These are phyloP conservation scores for Nakaseomyces kungkrabaensis DNA, from an alignment of 1,139 yeast species.

Conservation along the genomic window DNA sequence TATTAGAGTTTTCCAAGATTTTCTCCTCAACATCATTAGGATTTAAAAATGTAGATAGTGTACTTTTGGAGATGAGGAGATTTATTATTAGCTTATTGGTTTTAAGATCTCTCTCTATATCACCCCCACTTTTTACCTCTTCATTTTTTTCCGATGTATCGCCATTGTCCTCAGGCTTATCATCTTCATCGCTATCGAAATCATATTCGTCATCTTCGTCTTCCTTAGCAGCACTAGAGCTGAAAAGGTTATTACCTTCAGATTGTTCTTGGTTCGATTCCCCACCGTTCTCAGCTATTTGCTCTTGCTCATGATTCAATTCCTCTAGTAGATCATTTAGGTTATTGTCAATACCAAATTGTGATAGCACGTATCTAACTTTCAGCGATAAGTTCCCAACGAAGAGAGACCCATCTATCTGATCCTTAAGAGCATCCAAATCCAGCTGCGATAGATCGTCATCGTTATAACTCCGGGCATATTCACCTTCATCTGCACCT, in stretches of 20 bases:
- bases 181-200: slow-evolving; percentile 24
- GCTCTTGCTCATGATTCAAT: neutral
- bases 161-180: slow-evolving; percentile 29
- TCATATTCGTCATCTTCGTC: slow-evolving; percentile 22
- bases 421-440: slow-evolving; percentile 31
- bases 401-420: slow-evolving; percentile 41
- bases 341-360: slow-evolving; percentile 51
- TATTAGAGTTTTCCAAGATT: slow-evolving; percentile 40
- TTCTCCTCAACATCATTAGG: slow-evolving; percentile 5
- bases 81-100: slow-evolving; percentile 24
- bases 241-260: slow-evolving; percentile 14
- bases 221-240: slow-evolving; percentile 7
- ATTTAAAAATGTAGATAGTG: slow-evolving; percentile 17
- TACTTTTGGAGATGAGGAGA: slow-evolving; percentile 25
- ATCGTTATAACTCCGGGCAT: neutral
- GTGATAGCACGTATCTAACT: slow-evolving; percentile 61
- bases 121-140: slow-evolving; percentile 4
- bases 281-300: slow-evolving; percentile 2
- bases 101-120: neutral
- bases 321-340: slow-evolving; percentile 12
- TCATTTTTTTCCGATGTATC: slow-evolving; percentile 8
- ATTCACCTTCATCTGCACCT: slow-evolving; percentile 11
- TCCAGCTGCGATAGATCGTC: slow-evolving; percentile 26
- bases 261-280: slow-evolving; percentile 10
- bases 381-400: slow-evolving; percentile 51